Base-by-base conservation (phyloP, 2,329 filamentous ascomycete genomes). In the Boeremia exigua region DNA sequence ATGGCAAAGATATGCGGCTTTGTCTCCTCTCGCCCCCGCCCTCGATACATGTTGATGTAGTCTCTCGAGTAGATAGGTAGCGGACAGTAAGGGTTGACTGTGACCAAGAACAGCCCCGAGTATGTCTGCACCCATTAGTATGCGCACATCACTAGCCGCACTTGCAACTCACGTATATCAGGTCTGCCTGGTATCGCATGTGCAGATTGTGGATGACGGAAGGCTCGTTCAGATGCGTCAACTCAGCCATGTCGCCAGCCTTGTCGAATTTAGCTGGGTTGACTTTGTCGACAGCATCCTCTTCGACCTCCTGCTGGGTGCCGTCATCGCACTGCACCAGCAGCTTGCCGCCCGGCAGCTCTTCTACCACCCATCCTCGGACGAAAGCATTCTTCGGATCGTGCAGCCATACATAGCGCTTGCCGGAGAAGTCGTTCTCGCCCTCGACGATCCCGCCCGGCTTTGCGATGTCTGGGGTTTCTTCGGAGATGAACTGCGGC, bases 211-310 rank as follows among this genome's bases (percentile, higher is more conserved):
- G 93, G 47, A 99, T 93, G 47, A 99, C 95, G 0, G 95, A 98
- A 19, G 94, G 91, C 79, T 99, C 95, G 77, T 99, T 99, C 61
- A 99, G 81, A 77, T 99, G 95, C 6, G 95, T 99, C 71, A 99
- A 84, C 76, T 99, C 95, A 23, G 96, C 95, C 95, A 99, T 99
- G 77, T 99, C 96, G 79, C 96, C 92, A 62, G 94, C 94, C 78
- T 97, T 99, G 84, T 99, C 95, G 79, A 99, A 99, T 75, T 99
- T 99, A 70, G 94, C 94, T 42, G 95, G 95, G 78, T 99, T 99
- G 80, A 99, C 96, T 78, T 97, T 98, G 82, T 99, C 96, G 65
- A 97, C 92, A 67, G 87, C 89, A 68, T 98, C 93, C 47, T 85
- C 79, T 63, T 94, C 88, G 46, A 95, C 88, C 72, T 96, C 90